A percentile compares a stretch with the other conserved stretches of the same genome.
These are phyloP conservation scores for Colletotrichum melonis DNA, from an alignment of 2,329 filamentous ascomycete species.

Conservation along the genomic window DNA sequence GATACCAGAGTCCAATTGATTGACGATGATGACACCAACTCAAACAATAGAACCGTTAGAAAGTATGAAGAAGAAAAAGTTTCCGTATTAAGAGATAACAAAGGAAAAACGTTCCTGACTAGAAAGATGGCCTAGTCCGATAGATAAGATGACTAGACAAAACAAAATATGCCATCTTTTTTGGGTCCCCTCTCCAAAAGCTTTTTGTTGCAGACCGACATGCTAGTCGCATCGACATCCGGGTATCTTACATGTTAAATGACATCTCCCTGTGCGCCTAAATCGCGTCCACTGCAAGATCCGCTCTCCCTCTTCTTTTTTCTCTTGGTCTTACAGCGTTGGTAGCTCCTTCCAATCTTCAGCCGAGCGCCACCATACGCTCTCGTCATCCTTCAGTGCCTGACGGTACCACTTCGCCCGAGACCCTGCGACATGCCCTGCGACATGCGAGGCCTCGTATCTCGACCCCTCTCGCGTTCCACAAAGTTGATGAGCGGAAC, in stretches of 20 bases:
- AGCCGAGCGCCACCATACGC: background rate
- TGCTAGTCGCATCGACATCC: conserved; percentile 23
- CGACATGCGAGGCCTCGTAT: conserved; percentile 20
- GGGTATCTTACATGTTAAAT: conserved; percentile 34
- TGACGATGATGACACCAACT: conserved; percentile 21
- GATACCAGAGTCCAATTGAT: conserved; percentile 30
- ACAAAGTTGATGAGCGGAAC: conserved; percentile 37
- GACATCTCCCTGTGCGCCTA: conserved; percentile 10
- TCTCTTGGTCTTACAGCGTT: background rate
- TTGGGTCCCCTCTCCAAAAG: background rate
- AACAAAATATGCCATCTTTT: background rate
- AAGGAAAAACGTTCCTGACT: conserved; percentile 22
- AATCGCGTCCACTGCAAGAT: conserved; percentile 2
- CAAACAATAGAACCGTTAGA: conserved; percentile 29
- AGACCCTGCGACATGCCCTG: conserved; percentile 23
- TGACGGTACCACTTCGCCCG: conserved; percentile 32
- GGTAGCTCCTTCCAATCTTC: conserved; percentile 3
- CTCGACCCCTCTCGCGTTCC: conserved; percentile 29
- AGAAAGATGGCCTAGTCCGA: background rate
- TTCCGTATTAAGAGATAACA: conserved; percentile 22
- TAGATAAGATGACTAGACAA: background rate
- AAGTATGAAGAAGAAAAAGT: conserved; percentile 8
- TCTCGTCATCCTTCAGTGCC: conserved; percentile 13
- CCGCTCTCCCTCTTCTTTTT: background rate
- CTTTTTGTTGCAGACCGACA: conserved; percentile 9